Evolutionary conservation across 2,329 filamentous ascomycete species (phyloP).

Genomic region (Fusarium devonianum): DNA sequence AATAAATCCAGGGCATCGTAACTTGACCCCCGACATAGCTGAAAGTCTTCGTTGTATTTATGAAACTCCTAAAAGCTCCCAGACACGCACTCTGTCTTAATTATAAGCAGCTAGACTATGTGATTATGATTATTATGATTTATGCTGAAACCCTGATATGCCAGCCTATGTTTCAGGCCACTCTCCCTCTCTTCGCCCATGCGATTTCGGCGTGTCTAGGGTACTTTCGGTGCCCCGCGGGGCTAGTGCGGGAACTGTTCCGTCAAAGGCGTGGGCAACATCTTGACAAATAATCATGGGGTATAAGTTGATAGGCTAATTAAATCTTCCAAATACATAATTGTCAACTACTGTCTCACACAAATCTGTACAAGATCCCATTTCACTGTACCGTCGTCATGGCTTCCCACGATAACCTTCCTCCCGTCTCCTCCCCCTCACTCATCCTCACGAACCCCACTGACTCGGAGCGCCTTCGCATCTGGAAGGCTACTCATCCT

Average conservation of each 20-base stretch:
- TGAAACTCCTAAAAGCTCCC: too few species aligned
- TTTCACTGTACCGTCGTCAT: constrained; percentile 11
- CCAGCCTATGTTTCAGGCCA: not conserved
- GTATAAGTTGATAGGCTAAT: constrained; percentile 18
- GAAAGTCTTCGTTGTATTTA: too few species aligned
- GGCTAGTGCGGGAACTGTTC: constrained; percentile 13
- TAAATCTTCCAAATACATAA: not conserved
- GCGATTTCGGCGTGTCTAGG: constrained; percentile 22
- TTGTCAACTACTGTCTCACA: not conserved
- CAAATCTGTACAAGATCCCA: too few species aligned
- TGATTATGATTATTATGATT: too few species aligned
- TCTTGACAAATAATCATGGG: not conserved
- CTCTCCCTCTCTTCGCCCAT: not conserved
- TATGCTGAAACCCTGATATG: not conserved
- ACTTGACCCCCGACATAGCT: too few species aligned
- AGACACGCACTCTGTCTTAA: too few species aligned
- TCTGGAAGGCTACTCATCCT: constrained; percentile 63
- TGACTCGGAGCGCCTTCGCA: constrained; percentile 58
- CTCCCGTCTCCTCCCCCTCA: constrained; percentile 32
- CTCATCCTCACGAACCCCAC: constrained; percentile 63
- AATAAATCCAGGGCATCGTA: too few species aligned
- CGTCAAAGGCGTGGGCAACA: constrained; percentile 10
- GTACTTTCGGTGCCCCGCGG: constrained; percentile 14
- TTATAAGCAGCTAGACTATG: too few species aligned
- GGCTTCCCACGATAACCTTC: constrained; percentile 33